Evolutionary conservation across 306 rosid genomes (phyloP).

Genomic region (Erythrophleum fordii): DNA sequence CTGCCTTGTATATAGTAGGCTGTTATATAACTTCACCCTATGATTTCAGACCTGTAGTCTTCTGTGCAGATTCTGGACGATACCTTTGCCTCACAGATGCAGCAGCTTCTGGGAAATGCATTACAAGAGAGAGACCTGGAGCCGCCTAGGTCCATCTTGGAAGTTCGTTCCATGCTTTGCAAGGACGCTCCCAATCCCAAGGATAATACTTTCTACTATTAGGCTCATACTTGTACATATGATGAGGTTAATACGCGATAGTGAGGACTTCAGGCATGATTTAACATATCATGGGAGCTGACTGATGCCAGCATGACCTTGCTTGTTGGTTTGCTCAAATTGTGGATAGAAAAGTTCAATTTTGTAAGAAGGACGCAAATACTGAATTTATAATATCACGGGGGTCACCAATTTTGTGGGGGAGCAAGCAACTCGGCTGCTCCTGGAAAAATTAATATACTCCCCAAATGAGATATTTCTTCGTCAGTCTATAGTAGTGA

Average conservation of each 20-base stretch:
- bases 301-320: background rate
- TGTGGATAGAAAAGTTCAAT: background rate
- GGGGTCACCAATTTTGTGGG: slow-evolving; percentile 56
- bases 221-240: slow-evolving; percentile 51
- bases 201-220: slow-evolving; percentile 64
- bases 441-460: slow-evolving; percentile 25
- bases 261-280: background rate
- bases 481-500: background rate
- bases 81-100: slow-evolving; percentile 91
- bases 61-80: slow-evolving; percentile 79
- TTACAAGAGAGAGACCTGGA: slow-evolving; percentile 85
- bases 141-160: slow-evolving; percentile 82
- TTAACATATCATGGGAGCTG: background rate
- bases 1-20: background rate
- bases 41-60: slow-evolving; percentile 16
- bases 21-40: background rate
- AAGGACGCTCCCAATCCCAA: slow-evolving; percentile 74
- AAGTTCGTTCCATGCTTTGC: slow-evolving; percentile 92
- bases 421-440: slow-evolving; percentile 80
- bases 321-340: slow-evolving; percentile 4
- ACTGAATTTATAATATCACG: background rate
- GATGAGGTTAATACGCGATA: slow-evolving; percentile 4
- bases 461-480: background rate
- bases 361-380: slow-evolving; percentile 5
- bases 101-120: slow-evolving; percentile 83